A percentile compares a stretch with the other conserved stretches of the same genome.
phyloP scores from a whole-genome alignment of 2,329 filamentous ascomycete genomes.

The Colletotrichum aenigma region DNA sequence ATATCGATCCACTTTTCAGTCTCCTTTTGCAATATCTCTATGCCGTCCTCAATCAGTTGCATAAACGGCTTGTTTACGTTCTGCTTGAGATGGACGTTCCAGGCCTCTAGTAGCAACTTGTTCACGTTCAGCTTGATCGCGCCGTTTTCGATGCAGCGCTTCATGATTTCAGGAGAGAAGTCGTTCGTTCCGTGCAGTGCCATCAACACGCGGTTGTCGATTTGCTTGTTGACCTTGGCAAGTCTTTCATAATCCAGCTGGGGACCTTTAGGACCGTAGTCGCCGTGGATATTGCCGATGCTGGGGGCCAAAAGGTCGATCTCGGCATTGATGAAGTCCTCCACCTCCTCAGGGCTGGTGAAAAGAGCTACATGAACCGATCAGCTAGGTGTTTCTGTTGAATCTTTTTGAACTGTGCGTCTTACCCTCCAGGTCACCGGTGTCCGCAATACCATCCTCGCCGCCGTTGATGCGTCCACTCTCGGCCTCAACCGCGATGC shows the following conservation, averaged over 20 bases:
- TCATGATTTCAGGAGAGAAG: constrained; percentile 22
- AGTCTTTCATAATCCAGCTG: constrained; percentile 63
- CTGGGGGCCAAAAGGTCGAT: constrained; percentile 78
- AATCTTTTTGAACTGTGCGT: fast-evolving
- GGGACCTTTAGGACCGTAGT: constrained; percentile 70
- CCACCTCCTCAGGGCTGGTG: constrained; percentile 72
- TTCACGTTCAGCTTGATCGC: constrained; percentile 24
- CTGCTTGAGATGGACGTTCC: constrained; percentile 19
- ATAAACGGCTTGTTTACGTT: constrained; percentile 24
- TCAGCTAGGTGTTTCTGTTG: fast-evolving
- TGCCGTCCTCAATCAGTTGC: constrained; percentile 26
- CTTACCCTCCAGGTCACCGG: constrained; percentile 46
- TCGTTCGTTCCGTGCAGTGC: constrained; percentile 26
- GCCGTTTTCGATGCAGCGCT: constrained; percentile 20
- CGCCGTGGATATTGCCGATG: constrained; percentile 78
- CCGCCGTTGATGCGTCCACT: constrained; percentile 66
- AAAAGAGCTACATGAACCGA: constrained; percentile 32
- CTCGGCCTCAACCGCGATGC: constrained; percentile 71
- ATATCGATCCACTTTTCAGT: constrained; percentile 27
- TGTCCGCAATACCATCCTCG: constrained; percentile 75
- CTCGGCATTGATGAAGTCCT: constrained; percentile 72
- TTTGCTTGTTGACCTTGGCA: constrained; percentile 37
- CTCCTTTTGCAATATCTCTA: constrained; percentile 22
- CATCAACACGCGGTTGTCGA: constrained; percentile 8
- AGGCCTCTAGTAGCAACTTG: constrained; percentile 3